Evolutionary conservation across 2,329 filamentous ascomycete genomes (phyloP).

Genomic region (Blastomyces gilchristii): DNA sequence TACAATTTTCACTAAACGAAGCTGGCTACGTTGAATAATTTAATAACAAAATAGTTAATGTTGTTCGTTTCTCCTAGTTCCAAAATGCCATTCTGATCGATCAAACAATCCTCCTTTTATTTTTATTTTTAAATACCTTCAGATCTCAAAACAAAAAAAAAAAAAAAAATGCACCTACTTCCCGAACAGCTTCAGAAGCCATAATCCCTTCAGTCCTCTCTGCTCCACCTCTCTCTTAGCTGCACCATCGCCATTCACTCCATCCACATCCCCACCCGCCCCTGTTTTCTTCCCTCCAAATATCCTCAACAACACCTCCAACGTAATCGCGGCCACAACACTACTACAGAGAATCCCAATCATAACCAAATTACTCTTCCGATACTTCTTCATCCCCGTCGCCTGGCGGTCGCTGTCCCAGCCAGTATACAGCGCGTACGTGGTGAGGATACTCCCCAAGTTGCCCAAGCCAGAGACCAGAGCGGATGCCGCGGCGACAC

Average conservation of each 20-base stretch:
- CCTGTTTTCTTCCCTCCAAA: conserved; percentile 23
- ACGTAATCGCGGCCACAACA: conserved; percentile 57
- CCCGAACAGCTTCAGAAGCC: conserved; percentile 12
- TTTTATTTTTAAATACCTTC: no score
- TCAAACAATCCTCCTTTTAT: no score
- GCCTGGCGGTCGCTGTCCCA: conserved; percentile 66
- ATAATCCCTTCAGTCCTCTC: conserved; percentile 29
- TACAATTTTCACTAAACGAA: no score
- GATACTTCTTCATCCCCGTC: conserved; percentile 57
- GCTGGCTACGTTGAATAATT: neutral
- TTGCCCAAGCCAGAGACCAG: conserved; percentile 82
- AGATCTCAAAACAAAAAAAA: neutral
- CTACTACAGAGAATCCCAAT: conserved; percentile 72
- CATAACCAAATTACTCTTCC: conserved; percentile 79
- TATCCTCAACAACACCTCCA: conserved; percentile 53
- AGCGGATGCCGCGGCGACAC: conserved; percentile 74
- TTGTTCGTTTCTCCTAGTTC: no score
- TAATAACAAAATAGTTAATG: no score
- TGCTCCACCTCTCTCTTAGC: conserved; percentile 28
- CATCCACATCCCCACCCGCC: conserved; percentile 9
- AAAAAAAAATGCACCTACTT: neutral
- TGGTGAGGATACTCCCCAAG: conserved; percentile 73
- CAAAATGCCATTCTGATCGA: no score
- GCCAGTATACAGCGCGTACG: conserved; percentile 78
- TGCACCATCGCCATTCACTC: conserved; percentile 27